Percentiles rank a stretch among this genome's conserved stretches.
Conservation (phyloP, 2,329 filamentous ascomycete species). For the Moelleriella libera region DNA sequence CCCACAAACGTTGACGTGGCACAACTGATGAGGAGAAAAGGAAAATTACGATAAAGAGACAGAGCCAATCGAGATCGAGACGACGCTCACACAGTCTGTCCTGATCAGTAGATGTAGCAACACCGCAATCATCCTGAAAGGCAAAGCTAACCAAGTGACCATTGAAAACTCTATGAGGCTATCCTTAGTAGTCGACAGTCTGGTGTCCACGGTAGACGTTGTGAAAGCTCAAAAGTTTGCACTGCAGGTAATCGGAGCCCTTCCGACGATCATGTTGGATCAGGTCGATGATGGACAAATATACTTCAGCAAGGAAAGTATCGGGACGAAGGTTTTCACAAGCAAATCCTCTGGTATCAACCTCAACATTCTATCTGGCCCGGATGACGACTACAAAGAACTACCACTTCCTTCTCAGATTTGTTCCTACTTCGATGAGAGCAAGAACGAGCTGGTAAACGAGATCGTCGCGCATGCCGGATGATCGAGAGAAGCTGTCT, state of each 20-base stretch:
- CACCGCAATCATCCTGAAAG: constrained; percentile 74
- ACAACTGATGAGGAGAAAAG: constrained; percentile 20
- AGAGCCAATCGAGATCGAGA: constrained; percentile 66
- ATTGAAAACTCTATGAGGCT: constrained; percentile 80
- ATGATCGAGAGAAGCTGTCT: constrained; percentile 22
- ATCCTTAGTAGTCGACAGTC: constrained; percentile 75
- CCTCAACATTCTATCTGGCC: constrained; percentile 61
- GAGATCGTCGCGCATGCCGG: constrained; percentile 95
- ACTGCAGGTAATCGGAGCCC: constrained; percentile 72
- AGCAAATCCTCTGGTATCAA: constrained; percentile 84
- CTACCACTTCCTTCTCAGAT: constrained; percentile 82
- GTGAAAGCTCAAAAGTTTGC: constrained; percentile 94
- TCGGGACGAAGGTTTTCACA: constrained; percentile 68
- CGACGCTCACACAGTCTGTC: constrained; percentile 72
- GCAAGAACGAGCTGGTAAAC: constrained; percentile 62
- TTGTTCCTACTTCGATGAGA: constrained; percentile 56
- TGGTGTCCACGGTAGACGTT: constrained; percentile 84
- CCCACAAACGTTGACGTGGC: neutral
- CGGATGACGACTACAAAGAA: constrained; percentile 74
- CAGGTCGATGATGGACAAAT: constrained; percentile 83
- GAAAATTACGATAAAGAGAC: constrained; percentile 79
- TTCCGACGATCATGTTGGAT: constrained; percentile 83
- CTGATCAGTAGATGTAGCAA: constrained; percentile 88
- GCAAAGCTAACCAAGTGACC: constrained; percentile 94
- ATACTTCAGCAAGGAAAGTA: constrained; percentile 72